Evolutionary conservation across 176 grass and related monocot species (phyloP).

Genomic region (Lolium multiflorum): DNA sequence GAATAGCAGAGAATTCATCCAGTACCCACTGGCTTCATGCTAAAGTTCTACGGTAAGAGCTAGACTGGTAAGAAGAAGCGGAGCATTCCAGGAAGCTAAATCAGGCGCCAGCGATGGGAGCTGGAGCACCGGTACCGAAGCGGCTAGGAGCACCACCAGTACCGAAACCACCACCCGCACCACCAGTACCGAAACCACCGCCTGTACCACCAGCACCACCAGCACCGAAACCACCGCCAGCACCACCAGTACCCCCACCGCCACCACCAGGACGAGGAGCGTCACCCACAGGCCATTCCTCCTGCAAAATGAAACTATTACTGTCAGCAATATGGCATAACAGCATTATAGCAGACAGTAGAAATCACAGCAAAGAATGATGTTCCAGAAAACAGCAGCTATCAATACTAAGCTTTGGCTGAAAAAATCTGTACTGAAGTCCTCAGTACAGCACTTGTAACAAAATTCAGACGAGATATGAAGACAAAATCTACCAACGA

Average conservation of each 20-base stretch:
- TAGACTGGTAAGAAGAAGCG: too few species aligned
- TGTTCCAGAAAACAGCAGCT: too few species aligned
- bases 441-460: not conserved
- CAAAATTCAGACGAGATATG: not conserved
- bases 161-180: not conserved
- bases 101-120: too few species aligned
- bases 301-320: constrained; percentile 31
- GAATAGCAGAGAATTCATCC: too few species aligned
- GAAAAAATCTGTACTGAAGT: too few species aligned
- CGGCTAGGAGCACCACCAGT: not conserved
- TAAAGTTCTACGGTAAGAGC: too few species aligned
- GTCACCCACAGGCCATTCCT: constrained; percentile 34
- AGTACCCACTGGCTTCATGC: too few species aligned
- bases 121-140: too few species aligned
- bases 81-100: too few species aligned
- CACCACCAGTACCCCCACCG: not conserved
- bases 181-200: too few species aligned
- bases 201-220: too few species aligned
- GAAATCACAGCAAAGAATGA: not conserved
- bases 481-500: not conserved
- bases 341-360: not conserved
- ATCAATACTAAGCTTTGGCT: not conserved
- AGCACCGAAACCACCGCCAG: too few species aligned
- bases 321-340: not conserved
- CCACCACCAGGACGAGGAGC: constrained; percentile 32